Percentiles rank a stretch among this genome's conserved stretches.
Conservation (phyloP, 2,329 filamentous ascomycete species). For the Metarhizium album region DNA sequence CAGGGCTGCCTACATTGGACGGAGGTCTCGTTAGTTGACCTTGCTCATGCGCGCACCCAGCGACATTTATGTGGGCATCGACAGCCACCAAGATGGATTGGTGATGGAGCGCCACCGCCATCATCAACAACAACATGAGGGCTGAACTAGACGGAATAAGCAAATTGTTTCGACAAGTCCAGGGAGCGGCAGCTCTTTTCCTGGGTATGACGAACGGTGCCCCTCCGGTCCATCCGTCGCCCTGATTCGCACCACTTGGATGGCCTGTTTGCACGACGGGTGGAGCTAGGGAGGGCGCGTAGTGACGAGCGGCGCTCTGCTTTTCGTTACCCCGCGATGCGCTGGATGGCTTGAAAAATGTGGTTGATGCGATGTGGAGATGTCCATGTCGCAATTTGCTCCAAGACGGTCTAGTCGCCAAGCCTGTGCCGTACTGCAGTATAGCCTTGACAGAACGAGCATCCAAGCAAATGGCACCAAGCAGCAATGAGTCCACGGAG, state of each 20-base stretch:
- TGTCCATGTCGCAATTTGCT: conserved; percentile 1
- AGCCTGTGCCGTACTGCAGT: background rate
- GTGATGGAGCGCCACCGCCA: conserved; percentile 7
- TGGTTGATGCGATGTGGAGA: background rate
- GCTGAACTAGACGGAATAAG: conserved; percentile 1
- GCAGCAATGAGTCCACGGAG: background rate
- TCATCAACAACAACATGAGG: conserved; percentile 4
- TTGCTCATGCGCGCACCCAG: background rate
- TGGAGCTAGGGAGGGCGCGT: conserved; percentile 1
- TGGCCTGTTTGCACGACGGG: background rate
- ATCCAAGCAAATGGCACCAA: background rate
- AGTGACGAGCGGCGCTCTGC: background rate
- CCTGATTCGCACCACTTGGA: background rate
- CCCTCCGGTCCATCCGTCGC: background rate
- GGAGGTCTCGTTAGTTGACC: background rate
- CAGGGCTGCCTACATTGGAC: conserved; percentile 3
- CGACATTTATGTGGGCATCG: background rate
- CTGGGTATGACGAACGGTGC: background rate
- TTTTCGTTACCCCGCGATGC: background rate
- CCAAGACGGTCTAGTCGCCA: conserved; percentile 3
- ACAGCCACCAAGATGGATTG: background rate
- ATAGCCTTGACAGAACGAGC: background rate
- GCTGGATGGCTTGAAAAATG: background rate
- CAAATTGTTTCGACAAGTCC: conserved; percentile 5
- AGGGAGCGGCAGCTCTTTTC: conserved; percentile 7